These are phyloP conservation scores for Monoraphidium neglectum DNA, from an alignment of 139 green algal species.

Conservation along the genomic window DNA sequence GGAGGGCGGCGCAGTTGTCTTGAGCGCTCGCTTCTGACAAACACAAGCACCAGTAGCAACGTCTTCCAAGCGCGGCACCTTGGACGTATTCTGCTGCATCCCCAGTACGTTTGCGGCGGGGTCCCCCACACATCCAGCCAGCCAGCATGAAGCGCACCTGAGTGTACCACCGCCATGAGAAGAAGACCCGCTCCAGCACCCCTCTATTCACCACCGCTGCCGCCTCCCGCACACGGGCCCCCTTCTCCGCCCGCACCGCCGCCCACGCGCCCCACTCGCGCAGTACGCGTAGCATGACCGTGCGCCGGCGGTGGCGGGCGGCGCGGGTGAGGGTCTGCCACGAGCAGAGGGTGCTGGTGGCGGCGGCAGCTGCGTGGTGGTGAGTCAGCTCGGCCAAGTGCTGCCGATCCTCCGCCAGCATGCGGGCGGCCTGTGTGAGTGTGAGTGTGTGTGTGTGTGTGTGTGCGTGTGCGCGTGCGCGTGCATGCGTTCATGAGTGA, in stretches of 20 bases:
- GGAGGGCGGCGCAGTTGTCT: too few species aligned
- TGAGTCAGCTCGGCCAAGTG: neutral
- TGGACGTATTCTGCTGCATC: too few species aligned
- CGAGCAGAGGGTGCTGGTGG: neutral
- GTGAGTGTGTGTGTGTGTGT: neutral
- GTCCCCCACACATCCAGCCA: too few species aligned
- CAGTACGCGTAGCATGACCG: neutral
- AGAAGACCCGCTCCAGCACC: slow-evolving; percentile 10
- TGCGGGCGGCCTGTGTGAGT: slow-evolving; percentile 18
- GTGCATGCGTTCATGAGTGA: too few species aligned
- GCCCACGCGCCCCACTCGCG: slow-evolving; percentile 20
- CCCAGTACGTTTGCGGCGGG: too few species aligned
- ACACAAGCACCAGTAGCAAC: too few species aligned
- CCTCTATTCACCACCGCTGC: neutral
- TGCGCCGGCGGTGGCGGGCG: neutral
- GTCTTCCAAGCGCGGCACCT: too few species aligned
- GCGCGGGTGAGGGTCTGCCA: slow-evolving; percentile 18
- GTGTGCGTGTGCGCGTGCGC: neutral
- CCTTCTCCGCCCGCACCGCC: neutral
- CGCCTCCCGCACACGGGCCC: neutral
- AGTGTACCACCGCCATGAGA: slow-evolving; percentile 27
- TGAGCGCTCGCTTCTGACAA: too few species aligned
- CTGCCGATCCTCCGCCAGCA: neutral
- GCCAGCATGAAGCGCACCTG: slow-evolving; percentile 13
- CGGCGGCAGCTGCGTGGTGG: neutral